Percentiles rank a stretch among this genome's conserved stretches.
These are phyloP conservation scores for Tremella mesenterica DNA, from an alignment of 768 basidiomycete species.

Conservation along the genomic window DNA sequence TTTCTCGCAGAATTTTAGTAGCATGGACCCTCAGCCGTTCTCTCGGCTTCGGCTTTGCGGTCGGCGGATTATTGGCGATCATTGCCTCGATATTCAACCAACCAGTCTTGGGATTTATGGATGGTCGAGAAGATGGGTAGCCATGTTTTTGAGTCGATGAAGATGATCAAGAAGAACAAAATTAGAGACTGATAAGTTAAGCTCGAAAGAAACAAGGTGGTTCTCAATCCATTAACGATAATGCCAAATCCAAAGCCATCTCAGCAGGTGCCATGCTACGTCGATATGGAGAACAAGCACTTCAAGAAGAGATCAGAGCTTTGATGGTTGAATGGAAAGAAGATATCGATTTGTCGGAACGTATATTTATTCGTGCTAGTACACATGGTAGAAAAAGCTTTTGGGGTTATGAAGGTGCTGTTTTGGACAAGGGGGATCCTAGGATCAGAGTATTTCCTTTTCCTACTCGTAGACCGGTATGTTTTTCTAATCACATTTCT, in stretches of 20 bases:
- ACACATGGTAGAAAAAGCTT: constrained; percentile 80
- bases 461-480: constrained; percentile 84
- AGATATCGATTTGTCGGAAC: constrained; percentile 73
- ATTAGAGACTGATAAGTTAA: too few species aligned
- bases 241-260: constrained; percentile 81
- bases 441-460: constrained; percentile 87
- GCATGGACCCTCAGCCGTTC: too few species aligned
- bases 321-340: constrained; percentile 78
- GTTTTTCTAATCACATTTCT: constrained; percentile 38
- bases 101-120: too few species aligned
- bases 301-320: constrained; percentile 87
- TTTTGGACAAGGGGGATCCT: constrained; percentile 65
- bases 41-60: too few species aligned
- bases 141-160: neutral
- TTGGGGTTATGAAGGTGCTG: constrained; percentile 73
- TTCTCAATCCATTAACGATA: constrained; percentile 82
- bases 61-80: too few species aligned
- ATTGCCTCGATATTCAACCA: too few species aligned
- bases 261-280: constrained; percentile 89
- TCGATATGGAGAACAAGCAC: constrained; percentile 86
- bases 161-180: too few species aligned
- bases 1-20: too few species aligned
- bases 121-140: neutral
- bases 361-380: constrained; percentile 85
- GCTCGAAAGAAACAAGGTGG: constrained; percentile 97